Conservation (phyloP, 2,329 filamentous ascomycete species). For the Scolecobasidium constrictum region DNA sequence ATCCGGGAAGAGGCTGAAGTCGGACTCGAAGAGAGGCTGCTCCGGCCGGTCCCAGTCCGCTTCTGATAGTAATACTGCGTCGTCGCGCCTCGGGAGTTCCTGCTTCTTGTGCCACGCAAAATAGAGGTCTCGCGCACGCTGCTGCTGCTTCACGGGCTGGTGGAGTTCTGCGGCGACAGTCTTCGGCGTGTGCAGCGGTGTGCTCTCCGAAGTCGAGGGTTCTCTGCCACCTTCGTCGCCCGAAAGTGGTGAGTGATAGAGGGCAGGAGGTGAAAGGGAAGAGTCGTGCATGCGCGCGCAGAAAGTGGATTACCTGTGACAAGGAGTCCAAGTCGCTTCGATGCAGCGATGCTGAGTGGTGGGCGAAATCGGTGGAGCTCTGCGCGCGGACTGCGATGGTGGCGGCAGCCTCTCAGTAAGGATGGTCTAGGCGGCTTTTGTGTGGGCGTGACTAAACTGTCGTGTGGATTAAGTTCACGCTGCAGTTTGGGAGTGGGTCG, state of each 20-base stretch:
- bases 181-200: conserved; percentile 33
- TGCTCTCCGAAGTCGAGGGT: conserved; percentile 41
- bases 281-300: conserved; percentile 7
- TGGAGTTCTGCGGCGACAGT: conserved; percentile 27
- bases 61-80: no score
- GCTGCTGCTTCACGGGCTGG: conserved; percentile 17
- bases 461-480: no score
- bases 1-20: conserved; percentile 27
- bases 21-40: conserved; percentile 29
- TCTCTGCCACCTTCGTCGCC: conserved; percentile 31
- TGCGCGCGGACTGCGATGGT: no score
- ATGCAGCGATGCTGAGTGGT: no score
- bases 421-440: no score
- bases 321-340: no score
- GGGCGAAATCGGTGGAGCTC: no score
- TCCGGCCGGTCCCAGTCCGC: conserved; percentile 13
- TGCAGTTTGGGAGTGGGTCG: no score
- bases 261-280: conserved; percentile 30
- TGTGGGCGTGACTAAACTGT: no score
- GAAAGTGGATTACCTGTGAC: no score
- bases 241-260: conserved; percentile 39
- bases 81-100: conserved; percentile 11
- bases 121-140: conserved; percentile 29
- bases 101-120: conserved; percentile 35
- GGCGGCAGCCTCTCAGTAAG: no score